Conservation (phyloP, 2,329 filamentous ascomycete genomes). For the Didymosphaeria variabile region DNA sequence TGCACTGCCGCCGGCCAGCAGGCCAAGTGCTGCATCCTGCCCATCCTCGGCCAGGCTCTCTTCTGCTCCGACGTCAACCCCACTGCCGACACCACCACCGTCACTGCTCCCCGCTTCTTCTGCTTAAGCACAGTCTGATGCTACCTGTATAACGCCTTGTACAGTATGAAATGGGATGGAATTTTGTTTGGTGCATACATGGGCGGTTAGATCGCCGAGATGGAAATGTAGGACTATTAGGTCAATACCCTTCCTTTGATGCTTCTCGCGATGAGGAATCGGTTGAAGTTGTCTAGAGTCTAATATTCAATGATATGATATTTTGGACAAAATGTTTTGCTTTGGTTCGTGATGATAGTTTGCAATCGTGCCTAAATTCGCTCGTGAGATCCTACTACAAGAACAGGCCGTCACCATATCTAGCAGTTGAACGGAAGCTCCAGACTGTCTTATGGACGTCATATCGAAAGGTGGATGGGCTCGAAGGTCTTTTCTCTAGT, state of each 20-base stretch:
- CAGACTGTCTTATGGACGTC: no score
- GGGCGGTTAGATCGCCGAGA: constrained; percentile 10
- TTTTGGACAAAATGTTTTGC: constrained; percentile 3
- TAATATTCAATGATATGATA: constrained; percentile 7
- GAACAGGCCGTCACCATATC: no score
- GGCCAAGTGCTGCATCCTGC: constrained; percentile 66
- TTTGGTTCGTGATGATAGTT: neutral
- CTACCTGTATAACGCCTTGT: constrained; percentile 4
- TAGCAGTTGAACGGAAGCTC: no score
- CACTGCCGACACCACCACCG: constrained; percentile 21
- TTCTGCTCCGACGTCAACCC: constrained; percentile 49
- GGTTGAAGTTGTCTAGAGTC: neutral
- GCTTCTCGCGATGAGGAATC: neutral
- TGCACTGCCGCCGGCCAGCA: constrained; percentile 62
- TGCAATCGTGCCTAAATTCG: neutral
- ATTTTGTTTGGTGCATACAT: neutral
- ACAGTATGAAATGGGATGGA: constrained; percentile 8
- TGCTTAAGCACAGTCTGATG: neutral
- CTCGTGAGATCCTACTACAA: no score
- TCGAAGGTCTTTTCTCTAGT: no score
- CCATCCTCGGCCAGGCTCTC: constrained; percentile 56
- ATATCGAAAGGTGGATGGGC: no score
- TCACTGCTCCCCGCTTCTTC: constrained; percentile 1
- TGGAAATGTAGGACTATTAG: neutral
- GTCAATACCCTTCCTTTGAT: constrained; percentile 4